Percentiles rank a stretch among this genome's conserved stretches.
Conservation (phyloP, 768 basidiomycete species). For the Mrakia frigida region DNA sequence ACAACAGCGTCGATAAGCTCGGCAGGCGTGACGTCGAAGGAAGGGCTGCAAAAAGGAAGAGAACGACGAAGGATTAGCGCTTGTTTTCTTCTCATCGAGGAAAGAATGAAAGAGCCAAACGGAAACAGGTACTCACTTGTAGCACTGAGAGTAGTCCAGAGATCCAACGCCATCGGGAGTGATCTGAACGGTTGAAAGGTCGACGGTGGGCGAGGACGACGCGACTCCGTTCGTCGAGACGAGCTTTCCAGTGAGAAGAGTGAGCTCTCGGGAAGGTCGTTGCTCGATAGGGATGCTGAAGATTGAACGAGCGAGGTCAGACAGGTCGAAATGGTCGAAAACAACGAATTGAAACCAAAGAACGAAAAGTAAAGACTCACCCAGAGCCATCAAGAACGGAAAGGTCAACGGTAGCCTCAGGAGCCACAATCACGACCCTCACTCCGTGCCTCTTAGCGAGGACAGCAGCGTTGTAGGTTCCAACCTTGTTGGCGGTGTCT, state of each 20-base stretch:
- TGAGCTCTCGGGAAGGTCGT: conserved; percentile 78
- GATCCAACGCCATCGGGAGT: conserved; percentile 56
- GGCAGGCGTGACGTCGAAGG: conserved; percentile 94
- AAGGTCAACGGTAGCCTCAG: conserved; percentile 86
- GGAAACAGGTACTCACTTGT: conserved; percentile 30
- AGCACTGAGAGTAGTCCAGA: conserved; percentile 41
- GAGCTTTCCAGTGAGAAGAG: conserved; percentile 74
- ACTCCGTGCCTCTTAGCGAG: conserved; percentile 75
- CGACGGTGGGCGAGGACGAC: conserved; percentile 47
- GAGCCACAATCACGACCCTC: conserved; percentile 89
- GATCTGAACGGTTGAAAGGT: conserved; percentile 75
- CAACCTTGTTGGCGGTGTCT: conserved; percentile 97
- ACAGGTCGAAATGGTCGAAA: conserved; percentile 11
- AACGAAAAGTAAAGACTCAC: too few species aligned
- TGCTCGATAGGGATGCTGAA: conserved; percentile 86
- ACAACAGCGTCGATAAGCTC: conserved; percentile 90
- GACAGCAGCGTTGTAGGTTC: conserved; percentile 94
- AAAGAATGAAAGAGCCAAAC: neutral
- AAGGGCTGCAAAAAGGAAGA: conserved; percentile 90
- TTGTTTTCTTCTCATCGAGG: neutral
- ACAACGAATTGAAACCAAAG: neutral
- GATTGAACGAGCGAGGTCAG: neutral
- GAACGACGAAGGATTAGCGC: neutral
- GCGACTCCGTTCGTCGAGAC: conserved; percentile 52
- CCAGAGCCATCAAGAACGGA: conserved; percentile 63